Conservation (phyloP, 2,329 filamentous ascomycete genomes). For the Colletotrichum coccodes region DNA sequence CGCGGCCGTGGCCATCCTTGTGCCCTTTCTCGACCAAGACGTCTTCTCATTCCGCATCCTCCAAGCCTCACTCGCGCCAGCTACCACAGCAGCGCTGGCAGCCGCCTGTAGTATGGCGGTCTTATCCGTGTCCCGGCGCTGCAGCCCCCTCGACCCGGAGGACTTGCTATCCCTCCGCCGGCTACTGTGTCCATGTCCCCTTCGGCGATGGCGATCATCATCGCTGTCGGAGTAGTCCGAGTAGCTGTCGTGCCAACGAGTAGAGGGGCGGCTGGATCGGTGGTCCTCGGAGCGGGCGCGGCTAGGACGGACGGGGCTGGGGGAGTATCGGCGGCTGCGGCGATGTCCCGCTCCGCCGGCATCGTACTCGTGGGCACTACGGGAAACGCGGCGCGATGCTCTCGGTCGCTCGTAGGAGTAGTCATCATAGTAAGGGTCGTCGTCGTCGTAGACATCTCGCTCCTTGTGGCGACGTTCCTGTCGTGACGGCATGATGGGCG, state of each 20-base stretch:
- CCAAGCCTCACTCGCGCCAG: slow-evolving; percentile 32
- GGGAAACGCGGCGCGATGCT: slow-evolving; percentile 16
- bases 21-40: slow-evolving; percentile 29
- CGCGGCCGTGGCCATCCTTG: slow-evolving; percentile 29
- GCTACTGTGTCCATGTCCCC: background rate
- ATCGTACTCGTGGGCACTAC: slow-evolving; percentile 12
- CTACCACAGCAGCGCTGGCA: slow-evolving; percentile 27
- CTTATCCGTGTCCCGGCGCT: slow-evolving; percentile 5
- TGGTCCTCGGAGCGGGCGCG: slow-evolving; percentile 23
- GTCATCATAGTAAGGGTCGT: slow-evolving; percentile 26
- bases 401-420: slow-evolving; percentile 1
- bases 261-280: background rate
- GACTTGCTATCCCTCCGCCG: background rate
- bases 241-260: slow-evolving; percentile 14
- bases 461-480: slow-evolving; percentile 15
- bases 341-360: slow-evolving; percentile 2
- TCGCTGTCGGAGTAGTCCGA: slow-evolving; percentile 26
- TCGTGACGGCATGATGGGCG: slow-evolving; percentile 19
- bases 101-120: slow-evolving; percentile 29
- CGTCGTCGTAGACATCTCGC: slow-evolving; percentile 12
- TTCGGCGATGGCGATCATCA: slow-evolving; percentile 11
- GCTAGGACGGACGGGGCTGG: slow-evolving; percentile 1
- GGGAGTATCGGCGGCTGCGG: background rate
- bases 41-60: slow-evolving; percentile 29
- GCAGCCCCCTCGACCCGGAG: background rate